phyloP scores from a whole-genome alignment of 1,139 yeast species.

The Martiniozyma asiatica region DNA sequence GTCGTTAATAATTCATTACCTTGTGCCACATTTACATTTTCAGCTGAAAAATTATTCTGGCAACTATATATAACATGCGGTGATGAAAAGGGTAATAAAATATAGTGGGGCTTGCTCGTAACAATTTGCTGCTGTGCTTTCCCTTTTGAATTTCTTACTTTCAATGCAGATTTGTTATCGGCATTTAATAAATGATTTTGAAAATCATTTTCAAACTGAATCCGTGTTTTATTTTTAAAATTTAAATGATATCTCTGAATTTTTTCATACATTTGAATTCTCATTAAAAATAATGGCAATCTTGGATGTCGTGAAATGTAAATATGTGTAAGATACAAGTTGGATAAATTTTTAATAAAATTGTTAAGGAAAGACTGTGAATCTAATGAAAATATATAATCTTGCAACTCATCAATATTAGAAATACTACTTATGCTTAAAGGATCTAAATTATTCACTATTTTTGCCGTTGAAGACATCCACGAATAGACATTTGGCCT shows the following conservation, averaged over 20 bases:
- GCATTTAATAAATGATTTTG: neutral
- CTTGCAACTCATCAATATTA: conserved; percentile 25
- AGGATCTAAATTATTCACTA: conserved; percentile 12
- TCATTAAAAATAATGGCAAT: conserved; percentile 44
- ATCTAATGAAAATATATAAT: conserved; percentile 21
- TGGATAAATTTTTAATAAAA: conserved; percentile 36
- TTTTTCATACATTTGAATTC: conserved; percentile 61
- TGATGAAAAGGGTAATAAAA: conserved; percentile 58
- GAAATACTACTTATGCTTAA: conserved; percentile 11
- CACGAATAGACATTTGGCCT: conserved; percentile 41
- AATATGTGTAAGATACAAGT: conserved; percentile 43
- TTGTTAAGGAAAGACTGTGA: conserved; percentile 36
- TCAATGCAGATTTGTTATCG: too few relatives aligned
- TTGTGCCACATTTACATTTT: too few relatives aligned
- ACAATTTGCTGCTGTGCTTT: conserved; percentile 27
- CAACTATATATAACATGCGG: conserved; percentile 53
- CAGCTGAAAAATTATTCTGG: too few relatives aligned
- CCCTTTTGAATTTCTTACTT: conserved; percentile 3
- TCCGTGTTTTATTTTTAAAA: neutral
- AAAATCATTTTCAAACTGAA: conserved; percentile 8
- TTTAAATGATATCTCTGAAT: conserved; percentile 7
- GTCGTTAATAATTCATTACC: neutral
- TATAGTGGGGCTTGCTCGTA: conserved; percentile 42
- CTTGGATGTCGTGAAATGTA: conserved; percentile 59
- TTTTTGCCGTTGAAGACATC: conserved; percentile 45